These are phyloP conservation scores for Endocalyx cinctus DNA, from an alignment of 2,329 filamentous ascomycete species.

Conservation along the genomic window DNA sequence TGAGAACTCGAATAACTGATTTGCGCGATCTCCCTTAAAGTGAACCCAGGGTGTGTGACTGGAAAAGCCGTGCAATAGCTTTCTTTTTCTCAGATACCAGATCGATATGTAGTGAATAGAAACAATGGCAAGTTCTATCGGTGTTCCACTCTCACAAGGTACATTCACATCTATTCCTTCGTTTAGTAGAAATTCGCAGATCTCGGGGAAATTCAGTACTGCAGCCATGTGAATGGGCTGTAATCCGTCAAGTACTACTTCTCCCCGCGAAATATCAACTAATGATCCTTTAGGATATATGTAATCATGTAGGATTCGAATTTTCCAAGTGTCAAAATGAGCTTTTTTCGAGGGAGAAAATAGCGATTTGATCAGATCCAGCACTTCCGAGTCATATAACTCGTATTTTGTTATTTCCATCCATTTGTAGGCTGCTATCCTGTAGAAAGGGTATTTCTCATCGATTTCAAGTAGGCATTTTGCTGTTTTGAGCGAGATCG, in stretches of 20 bases:
- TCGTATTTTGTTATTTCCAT: no score
- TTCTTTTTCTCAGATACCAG: no score
- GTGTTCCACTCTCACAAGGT: neutral
- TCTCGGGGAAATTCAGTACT: neutral
- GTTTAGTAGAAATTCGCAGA: neutral
- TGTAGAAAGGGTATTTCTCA: neutral
- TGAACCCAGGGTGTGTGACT: neutral
- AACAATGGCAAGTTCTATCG: neutral
- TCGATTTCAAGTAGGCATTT: no score
- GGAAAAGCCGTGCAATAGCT: neutral
- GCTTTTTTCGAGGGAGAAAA: neutral
- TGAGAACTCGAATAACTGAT: no score
- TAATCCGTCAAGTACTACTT: neutral
- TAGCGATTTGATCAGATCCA: no score
- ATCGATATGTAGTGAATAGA: no score
- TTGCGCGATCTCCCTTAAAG: neutral
- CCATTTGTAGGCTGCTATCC: no score
- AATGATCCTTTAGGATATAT: neutral
- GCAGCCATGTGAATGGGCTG: neutral
- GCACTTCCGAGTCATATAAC: neutral
- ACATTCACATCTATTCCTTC: neutral
- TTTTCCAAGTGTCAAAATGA: neutral
- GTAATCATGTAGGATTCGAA: neutral
- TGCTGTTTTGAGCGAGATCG: no score
- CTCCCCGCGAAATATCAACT: neutral